Conservation (phyloP, 179 eudicot species). For the Amaranthus tricolor region DNA sequence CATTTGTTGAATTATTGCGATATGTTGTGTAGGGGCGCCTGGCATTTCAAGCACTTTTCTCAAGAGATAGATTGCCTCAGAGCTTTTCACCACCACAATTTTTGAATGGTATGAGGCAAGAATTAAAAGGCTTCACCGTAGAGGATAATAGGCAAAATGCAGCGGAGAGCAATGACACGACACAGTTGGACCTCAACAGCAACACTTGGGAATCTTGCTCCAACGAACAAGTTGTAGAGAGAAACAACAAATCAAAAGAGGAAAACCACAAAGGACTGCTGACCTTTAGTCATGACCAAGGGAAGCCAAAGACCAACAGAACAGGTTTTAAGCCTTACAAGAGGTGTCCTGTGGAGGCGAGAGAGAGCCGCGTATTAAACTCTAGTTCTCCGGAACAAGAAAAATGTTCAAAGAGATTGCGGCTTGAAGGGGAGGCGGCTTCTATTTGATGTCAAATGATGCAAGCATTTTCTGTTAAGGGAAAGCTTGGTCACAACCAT, state of each 20-base stretch:
- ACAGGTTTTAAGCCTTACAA: constrained; percentile 97
- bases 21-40: constrained; percentile 58
- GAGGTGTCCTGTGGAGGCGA: constrained; percentile 85
- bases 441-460: constrained; percentile 34
- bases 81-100: constrained; percentile 71
- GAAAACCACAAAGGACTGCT: constrained; percentile 35
- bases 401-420: constrained; percentile 70
- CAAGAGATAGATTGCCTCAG: constrained; percentile 77
- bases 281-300: constrained; percentile 39
- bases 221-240: constrained; percentile 33
- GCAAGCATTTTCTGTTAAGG: constrained; percentile 32
- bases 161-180: constrained; percentile 27
- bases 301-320: constrained; percentile 52
- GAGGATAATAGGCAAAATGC: constrained; percentile 29
- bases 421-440: constrained; percentile 74
- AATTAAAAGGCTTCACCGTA: constrained; percentile 10
- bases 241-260: constrained; percentile 27
- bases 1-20: background rate
- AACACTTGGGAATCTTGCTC: constrained; percentile 40
- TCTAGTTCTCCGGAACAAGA: constrained; percentile 52
- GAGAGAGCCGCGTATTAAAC: constrained; percentile 45
- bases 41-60: constrained; percentile 85
- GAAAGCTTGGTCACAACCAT: constrained; percentile 26
- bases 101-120: constrained; percentile 26
- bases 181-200: constrained; percentile 53